phyloP scores from a whole-genome alignment of 345 rosid species.

The Lepidium africanum region DNA sequence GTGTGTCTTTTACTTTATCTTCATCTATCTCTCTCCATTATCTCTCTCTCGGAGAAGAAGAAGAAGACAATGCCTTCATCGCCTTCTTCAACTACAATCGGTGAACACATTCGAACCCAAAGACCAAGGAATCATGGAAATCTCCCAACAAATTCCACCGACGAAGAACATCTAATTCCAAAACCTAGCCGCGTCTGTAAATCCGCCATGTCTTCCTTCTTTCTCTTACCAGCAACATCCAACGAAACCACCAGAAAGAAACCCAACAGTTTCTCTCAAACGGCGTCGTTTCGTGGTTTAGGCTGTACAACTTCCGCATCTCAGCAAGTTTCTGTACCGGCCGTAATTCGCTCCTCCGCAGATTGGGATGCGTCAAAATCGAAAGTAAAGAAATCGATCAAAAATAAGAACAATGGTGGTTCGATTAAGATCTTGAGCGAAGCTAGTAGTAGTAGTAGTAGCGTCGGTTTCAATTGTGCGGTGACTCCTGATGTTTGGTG shows the following conservation, averaged over 20 bases:
- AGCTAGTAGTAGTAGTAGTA: neutral
- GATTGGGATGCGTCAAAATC: slow-evolving; percentile 55
- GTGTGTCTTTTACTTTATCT: neutral
- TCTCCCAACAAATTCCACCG: slow-evolving; percentile 29
- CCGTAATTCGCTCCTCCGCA: slow-evolving; percentile 68
- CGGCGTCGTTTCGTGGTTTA: slow-evolving; percentile 53
- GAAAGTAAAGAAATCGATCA: slow-evolving; percentile 36
- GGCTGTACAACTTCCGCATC: slow-evolving; percentile 77
- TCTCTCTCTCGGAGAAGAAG: slow-evolving; percentile 4
- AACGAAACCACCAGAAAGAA: slow-evolving; percentile 39
- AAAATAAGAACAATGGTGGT: slow-evolving; percentile 26
- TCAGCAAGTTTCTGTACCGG: slow-evolving; percentile 78
- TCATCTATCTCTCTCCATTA: slow-evolving; percentile 7
- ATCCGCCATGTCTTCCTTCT: slow-evolving; percentile 33
- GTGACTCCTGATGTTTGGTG: slow-evolving; percentile 84
- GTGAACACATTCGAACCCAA: slow-evolving; percentile 43
- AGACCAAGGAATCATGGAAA: slow-evolving; percentile 34
- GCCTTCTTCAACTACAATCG: slow-evolving; percentile 36
- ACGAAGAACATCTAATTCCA: slow-evolving; percentile 31
- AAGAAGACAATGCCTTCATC: slow-evolving; percentile 35
- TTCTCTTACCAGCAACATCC: slow-evolving; percentile 34
- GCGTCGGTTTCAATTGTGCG: slow-evolving; percentile 23
- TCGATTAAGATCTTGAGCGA: no score
- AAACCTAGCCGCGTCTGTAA: slow-evolving; percentile 33
- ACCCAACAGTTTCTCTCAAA: slow-evolving; percentile 30